Conservation (phyloP, 495 filamentous ascomycete species). For the Sporormia fimetaria region DNA sequence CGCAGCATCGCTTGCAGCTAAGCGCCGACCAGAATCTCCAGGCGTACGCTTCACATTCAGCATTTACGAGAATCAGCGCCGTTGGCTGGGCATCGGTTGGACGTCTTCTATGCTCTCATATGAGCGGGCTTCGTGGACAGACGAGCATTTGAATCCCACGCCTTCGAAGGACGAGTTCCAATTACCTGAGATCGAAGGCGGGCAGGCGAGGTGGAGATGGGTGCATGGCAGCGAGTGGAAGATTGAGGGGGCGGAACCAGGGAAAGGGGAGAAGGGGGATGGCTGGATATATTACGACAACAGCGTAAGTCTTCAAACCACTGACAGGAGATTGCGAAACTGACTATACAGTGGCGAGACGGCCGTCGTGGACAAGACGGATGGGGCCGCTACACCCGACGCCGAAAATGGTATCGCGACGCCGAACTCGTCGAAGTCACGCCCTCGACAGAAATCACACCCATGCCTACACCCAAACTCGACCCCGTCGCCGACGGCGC, state of each 20-base stretch:
- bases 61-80: conserved; percentile 89
- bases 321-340: no score
- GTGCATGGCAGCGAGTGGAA: conserved; percentile 72
- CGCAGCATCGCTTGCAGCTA: conserved; percentile 29
- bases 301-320: no score
- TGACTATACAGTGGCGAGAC: conserved; percentile 65
- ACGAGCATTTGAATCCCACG: conserved; percentile 79
- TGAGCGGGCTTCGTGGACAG: conserved; percentile 84
- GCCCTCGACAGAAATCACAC: conserved; percentile 34
- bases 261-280: conserved; percentile 37
- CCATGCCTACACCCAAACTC: conserved; percentile 31
- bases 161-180: conserved; percentile 72
- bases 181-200: conserved; percentile 74
- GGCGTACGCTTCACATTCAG: conserved; percentile 93
- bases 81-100: conserved; percentile 94
- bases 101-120: conserved; percentile 80
- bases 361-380: conserved; percentile 79
- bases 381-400: conserved; percentile 84
- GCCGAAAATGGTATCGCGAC: conserved; percentile 91
- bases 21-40: conserved; percentile 46
- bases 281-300: conserved; percentile 99
- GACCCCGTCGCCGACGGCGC: conserved; percentile 11
- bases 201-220: conserved; percentile 81
- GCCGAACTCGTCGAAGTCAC: conserved; percentile 81
- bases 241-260: conserved; percentile 58